Base-by-base conservation (phyloP, 2,329 filamentous ascomycete species). In the Claviceps sp. region DNA sequence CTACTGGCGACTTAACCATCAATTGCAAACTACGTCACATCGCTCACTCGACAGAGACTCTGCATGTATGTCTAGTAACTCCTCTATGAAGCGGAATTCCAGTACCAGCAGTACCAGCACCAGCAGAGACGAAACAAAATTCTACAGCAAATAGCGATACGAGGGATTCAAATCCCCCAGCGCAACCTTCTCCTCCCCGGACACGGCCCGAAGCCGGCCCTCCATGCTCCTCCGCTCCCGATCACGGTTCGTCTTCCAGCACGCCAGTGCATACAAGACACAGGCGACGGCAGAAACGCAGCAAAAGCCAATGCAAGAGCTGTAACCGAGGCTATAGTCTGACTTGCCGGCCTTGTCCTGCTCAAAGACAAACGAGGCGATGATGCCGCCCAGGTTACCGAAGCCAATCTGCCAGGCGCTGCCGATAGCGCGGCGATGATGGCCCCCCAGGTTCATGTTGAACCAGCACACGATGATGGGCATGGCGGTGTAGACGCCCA, bases 401-500 rank as follows among this genome's bases (percentile, higher is more conserved):
- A 89, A 88, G 0, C 83, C 84, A 44, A 90, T 74, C 64, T 89
- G 85, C 83, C 84, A 89, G 1, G 84, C 86, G 8, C 80, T 80
- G 13, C 85, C 85, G 16, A 89, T 78, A 8, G 81, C 75, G 44
- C 85, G 75, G 3, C 85, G 76, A 53, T 82, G 82, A 62, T 89
- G 86, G 0, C 85, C 85, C 2, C 80, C 80, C 1, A 89, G 70
- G 59, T 89, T 90, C 80, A 89, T 88, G 59, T 84, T 84, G 66
- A 85, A 89, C 85, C 86, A 90, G 65, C 85, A 89, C 7, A 89
- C 78, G 44, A 89, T 80, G 34, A 95, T 82, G 0, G 91, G 89
- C 85, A 95, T 90, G n/a, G 89, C 87, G 1, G 81, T 82, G 68
- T 94, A 96, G 0, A 80, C 77, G 48, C 88, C 88, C 70, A 82